Base-by-base conservation (phyloP, 2,329 filamentous ascomycete genomes). In the Ophidiomyces ophidiicola region DNA sequence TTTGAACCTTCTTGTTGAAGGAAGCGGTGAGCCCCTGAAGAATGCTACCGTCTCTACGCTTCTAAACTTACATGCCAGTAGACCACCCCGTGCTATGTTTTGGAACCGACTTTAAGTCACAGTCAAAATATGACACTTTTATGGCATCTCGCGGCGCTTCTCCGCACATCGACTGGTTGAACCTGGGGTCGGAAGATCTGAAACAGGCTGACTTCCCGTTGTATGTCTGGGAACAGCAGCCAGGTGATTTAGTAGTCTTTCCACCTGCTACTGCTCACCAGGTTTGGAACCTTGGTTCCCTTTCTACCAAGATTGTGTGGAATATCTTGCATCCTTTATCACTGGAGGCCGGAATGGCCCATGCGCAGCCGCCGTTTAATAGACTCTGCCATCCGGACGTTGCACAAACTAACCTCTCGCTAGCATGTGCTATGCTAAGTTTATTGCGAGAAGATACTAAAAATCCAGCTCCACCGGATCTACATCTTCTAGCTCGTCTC, bases 301-400 rank as follows among this genome's bases (percentile, higher is more conserved):
- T 59, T 37, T 56, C 56, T 8, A 58, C 56, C 11, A 59, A 59
- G 39, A 46, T 59, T 11, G 57, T 59, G 20, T 59, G 57, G 57
- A 59, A 59, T 37, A 56, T 58, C 15, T 50, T 60, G 34, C 57
- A 59, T 47, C 46, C 53, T 10, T 50, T 56, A 5, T 59, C 56
- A 8, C 44, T 59, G 5, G 48, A 51, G 31, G 51, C 54, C 23
- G 58, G 57, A 32, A 53, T 59, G 31, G 46, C 55, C 33, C 54
- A 59, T 43, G 50, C 59, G 3, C 55, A 60, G 32, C 56, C 55
- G 12, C 51, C 50, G 3, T 59, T 59, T 44, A 58, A 59, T 28
- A 48, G 50, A 15, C 48, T 56, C 6, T 59, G 56, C 23, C 54
- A 59, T 46, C 49, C 53, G n/a, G 57, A 60, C 37, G 51, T 55